These are phyloP conservation scores for Amphicarpaea edgeworthii DNA, from an alignment of 306 rosid species.

Conservation along the genomic window DNA sequence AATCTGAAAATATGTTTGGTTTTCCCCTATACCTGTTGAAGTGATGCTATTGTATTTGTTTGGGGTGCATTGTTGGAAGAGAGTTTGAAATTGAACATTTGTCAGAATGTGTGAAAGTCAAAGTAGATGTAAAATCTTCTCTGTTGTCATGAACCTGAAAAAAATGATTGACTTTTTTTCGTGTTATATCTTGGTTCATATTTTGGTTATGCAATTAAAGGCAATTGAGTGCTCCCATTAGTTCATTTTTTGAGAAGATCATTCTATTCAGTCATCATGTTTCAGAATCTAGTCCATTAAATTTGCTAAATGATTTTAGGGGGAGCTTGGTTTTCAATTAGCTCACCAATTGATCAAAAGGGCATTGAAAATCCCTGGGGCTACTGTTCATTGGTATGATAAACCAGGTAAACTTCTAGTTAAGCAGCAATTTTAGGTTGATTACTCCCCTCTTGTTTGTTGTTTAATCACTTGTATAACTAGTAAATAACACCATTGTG, in stretches of 20 bases:
- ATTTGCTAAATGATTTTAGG: conserved; percentile 56
- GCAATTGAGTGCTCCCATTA: conserved; percentile 5
- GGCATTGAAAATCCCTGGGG: conserved; percentile 71
- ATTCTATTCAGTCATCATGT: conserved; percentile 3
- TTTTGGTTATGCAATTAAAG: conserved; percentile 14
- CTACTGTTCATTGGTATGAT: conserved; percentile 93
- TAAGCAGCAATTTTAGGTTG: conserved; percentile 19
- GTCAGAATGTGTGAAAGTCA: conserved; percentile 22
- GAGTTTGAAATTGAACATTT: background rate
- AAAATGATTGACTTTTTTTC: background rate
- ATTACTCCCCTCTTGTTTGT: conserved; percentile 13
- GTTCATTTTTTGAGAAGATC: conserved; percentile 39
- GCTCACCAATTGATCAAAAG: conserved; percentile 77
- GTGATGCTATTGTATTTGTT: conserved; percentile 20
- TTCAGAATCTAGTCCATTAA: conserved; percentile 25
- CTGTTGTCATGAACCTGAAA: conserved; percentile 7
- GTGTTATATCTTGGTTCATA: conserved; percentile 8
- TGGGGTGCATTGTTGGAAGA: conserved; percentile 12
- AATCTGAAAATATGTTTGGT: background rate
- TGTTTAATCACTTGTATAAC: conserved; percentile 20
- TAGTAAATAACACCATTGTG: conserved; percentile 30
- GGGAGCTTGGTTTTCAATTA: conserved; percentile 74
- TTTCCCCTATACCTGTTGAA: background rate
- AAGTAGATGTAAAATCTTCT: conserved; percentile 16
- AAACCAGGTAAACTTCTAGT: conserved; percentile 76